These are phyloP conservation scores for Aureobasidium sp. DNA, from an alignment of 2,329 filamentous ascomycete species.

Conservation along the genomic window DNA sequence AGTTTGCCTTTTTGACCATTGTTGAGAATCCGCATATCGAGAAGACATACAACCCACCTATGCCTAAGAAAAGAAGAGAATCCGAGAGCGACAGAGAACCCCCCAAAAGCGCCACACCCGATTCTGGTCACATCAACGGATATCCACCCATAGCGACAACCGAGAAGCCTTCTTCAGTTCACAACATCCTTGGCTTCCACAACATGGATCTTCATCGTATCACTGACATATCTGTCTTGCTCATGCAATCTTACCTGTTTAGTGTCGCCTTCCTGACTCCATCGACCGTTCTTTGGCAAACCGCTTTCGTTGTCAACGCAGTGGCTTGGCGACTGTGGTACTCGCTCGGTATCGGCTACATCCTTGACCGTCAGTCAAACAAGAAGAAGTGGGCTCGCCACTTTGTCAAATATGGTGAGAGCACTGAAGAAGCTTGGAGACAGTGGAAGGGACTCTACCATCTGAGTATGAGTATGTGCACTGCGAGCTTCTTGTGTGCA, in stretches of 20 bases:
- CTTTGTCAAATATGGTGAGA: slow-evolving; percentile 94
- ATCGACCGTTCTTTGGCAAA: slow-evolving; percentile 64
- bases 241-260: slow-evolving; percentile 69
- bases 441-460: slow-evolving; percentile 98
- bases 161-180: slow-evolving; percentile 58
- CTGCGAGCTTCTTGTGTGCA: slow-evolving; percentile 78
- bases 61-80: slow-evolving; percentile 51
- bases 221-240: slow-evolving; percentile 71
- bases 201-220: slow-evolving; percentile 86
- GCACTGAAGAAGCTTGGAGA: slow-evolving; percentile 81
- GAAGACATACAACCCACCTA: slow-evolving; percentile 88
- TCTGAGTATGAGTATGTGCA: slow-evolving; percentile 82
- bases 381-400: slow-evolving; percentile 94
- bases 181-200: slow-evolving; percentile 71
- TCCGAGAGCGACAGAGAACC: slow-evolving; percentile 31
- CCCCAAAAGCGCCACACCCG: slow-evolving; percentile 32
- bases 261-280: slow-evolving; percentile 68
- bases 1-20: slow-evolving; percentile 83
- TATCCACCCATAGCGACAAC: slow-evolving; percentile 34
- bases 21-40: slow-evolving; percentile 98
- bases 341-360: slow-evolving; percentile 73
- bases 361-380: slow-evolving; percentile 78
- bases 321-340: slow-evolving; percentile 85
- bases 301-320: slow-evolving; percentile 73
- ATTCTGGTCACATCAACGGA: slow-evolving; percentile 30